These are phyloP conservation scores for Sugiyamaella mastotermitis DNA, from an alignment of 805 yeast genomes.

Conservation along the genomic window DNA sequence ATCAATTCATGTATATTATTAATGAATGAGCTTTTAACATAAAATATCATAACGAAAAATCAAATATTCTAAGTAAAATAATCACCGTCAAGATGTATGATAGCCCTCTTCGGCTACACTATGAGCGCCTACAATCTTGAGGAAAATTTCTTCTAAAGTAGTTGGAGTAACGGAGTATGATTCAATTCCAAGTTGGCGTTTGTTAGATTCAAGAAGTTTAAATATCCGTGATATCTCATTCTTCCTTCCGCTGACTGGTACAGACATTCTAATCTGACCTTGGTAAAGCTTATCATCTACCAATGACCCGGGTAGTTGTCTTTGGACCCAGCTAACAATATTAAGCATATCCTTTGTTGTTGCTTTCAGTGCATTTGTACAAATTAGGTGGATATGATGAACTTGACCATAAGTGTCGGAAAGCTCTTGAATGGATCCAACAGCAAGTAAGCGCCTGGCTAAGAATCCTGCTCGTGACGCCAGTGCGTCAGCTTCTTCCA, in stretches of 20 bases:
- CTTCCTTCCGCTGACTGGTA: constrained; percentile 20
- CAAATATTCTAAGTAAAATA: too few relatives aligned
- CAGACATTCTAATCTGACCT: constrained; percentile 28
- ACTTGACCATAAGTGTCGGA: constrained; percentile 26
- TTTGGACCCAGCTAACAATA: constrained; percentile 22
- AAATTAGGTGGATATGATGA: constrained; percentile 28
- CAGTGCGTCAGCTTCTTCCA: constrained; percentile 35
- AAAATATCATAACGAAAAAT: too few relatives aligned
- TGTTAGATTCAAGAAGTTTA: constrained; percentile 17
- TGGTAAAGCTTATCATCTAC: constrained; percentile 29
- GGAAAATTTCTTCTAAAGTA: constrained; percentile 30
- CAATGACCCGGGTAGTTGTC: constrained; percentile 22
- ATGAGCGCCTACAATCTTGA: constrained; percentile 27
- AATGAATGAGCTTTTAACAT: too few relatives aligned
- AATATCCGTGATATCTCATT: constrained; percentile 16
- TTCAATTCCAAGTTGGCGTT: constrained; percentile 20
- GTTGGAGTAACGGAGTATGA: constrained; percentile 29
- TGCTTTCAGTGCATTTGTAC: constrained; percentile 26
- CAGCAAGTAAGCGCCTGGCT: constrained; percentile 28
- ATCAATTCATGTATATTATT: too few relatives aligned
- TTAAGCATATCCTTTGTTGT: constrained; percentile 22
- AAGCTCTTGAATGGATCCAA: constrained; percentile 27
- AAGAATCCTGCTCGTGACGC: constrained; percentile 31
- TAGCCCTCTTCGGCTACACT: constrained; percentile 25
- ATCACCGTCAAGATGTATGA: constrained; percentile 1